phyloP scores from a whole-genome alignment of 2,329 filamentous ascomycete genomes.

The Pyrenophora teres region DNA sequence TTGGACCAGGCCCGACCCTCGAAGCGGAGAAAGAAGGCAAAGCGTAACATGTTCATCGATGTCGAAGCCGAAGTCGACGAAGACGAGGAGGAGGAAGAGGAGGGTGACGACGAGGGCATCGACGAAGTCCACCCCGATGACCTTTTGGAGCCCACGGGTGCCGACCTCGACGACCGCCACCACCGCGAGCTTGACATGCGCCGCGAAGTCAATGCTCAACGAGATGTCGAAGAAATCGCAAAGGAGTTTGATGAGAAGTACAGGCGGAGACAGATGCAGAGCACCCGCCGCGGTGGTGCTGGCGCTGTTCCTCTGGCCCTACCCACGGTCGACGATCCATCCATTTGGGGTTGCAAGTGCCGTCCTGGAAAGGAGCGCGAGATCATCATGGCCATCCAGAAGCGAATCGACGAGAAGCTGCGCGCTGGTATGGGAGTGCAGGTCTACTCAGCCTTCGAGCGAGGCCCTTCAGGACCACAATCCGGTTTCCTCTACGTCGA shows the following conservation, averaged over 20 bases:
- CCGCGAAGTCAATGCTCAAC: conserved; percentile 81
- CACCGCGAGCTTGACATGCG: conserved; percentile 93
- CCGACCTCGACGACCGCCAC: conserved; percentile 84
- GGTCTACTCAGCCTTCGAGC: conserved; percentile 91
- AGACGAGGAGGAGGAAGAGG: conserved; percentile 80
- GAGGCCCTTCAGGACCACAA: conserved; percentile 75
- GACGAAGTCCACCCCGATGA: conserved; percentile 92
- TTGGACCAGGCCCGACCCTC: conserved; percentile 66
- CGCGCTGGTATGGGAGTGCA: conserved; percentile 79
- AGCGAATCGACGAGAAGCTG: conserved; percentile 79
- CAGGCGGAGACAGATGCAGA: conserved; percentile 64
- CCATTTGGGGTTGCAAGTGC: conserved; percentile 92
- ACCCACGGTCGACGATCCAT: conserved; percentile 91
- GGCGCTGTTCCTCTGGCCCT: conserved; percentile 65
- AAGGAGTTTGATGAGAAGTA: conserved; percentile 82
- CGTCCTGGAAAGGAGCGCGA: conserved; percentile 96
- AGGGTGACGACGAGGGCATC: conserved; percentile 81
- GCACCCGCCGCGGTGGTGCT: conserved; percentile 35
- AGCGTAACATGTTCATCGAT: conserved; percentile 89
- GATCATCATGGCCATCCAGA: conserved; percentile 84
- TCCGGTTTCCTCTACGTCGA: conserved; percentile 95
- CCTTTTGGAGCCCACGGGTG: conserved; percentile 74
- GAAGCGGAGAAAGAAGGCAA: conserved; percentile 76
- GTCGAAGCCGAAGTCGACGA: conserved; percentile 97
- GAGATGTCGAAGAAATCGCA: conserved; percentile 93